Evolutionary conservation across 2,329 filamentous ascomycete species (phyloP), one percentile per base, ranked within the genome.

Genomic region (Claviceps quebecensis): DNA sequence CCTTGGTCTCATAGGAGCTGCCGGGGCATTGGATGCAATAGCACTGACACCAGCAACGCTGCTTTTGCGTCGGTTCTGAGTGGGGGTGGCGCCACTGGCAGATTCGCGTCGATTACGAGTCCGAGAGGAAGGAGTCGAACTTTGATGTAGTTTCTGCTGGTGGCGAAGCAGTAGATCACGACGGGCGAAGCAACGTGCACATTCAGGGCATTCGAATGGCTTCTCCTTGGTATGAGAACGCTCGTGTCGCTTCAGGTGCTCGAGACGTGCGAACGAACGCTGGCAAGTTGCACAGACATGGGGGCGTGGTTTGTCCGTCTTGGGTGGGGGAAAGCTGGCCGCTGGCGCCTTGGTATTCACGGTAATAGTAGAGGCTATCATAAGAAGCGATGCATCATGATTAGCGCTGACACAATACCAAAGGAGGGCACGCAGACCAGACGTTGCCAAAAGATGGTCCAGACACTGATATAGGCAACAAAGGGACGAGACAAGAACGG

Each of bases 151-250:
- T 75, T 98, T 98, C 74, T 98, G 93, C 75, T 98, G 93, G 69
- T 98, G 93, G 54, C 93, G 82, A 58, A 98, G 73, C 51, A 98
- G 77, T 58, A 98, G 71, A 68, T 98, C 93, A 58, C 93, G 82
- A 55, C 93, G 82, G 54, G 93, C 93, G 69, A 98, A 98, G 71
- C 93, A 97, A 69, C 93, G 75, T 39, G 87, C 79, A 69, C 93
- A 98, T 67, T 97, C 88, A 29, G 88, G 87, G 62, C 93, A 98
- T 69, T 96, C 89, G 61, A 98, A 98, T 1, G 93, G 93, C 74
- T 98, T 98, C 71, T 98, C 90, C 67, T 98, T 96, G 45, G 90
- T 96, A 66, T 96, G 90, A n/a, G 89, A 95, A 56, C 93, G 81
- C 71, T 97, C 93, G 69, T 98, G 93, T 55, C 93, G 85, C 72